Conservation (phyloP, 306 rosid species). For the Glycine soja region DNA sequence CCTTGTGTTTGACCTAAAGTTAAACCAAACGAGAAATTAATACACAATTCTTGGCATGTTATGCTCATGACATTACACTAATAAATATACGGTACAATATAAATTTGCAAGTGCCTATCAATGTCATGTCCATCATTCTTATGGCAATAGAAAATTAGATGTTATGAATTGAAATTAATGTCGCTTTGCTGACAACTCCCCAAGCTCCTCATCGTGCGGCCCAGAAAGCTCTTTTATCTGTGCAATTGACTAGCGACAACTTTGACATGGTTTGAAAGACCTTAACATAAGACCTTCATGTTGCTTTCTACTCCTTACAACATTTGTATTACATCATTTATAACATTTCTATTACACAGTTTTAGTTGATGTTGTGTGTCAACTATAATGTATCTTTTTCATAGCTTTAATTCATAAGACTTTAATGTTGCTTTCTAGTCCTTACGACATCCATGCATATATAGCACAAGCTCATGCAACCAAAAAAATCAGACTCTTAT, state of each 20-base stretch:
- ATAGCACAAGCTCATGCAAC: too few species aligned
- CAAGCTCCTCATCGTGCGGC: conserved; percentile 2
- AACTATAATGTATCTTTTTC: too few species aligned
- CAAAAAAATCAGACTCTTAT: too few species aligned
- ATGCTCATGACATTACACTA: neutral
- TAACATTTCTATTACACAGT: too few species aligned
- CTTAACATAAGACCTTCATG: too few species aligned
- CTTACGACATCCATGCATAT: too few species aligned
- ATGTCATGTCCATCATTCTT: neutral
- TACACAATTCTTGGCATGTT: neutral
- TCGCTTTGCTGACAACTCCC: conserved; percentile 27
- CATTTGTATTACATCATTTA: too few species aligned
- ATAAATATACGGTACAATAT: conserved; percentile 29
- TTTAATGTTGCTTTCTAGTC: too few species aligned
- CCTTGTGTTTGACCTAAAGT: conserved; percentile 43
- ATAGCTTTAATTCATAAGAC: too few species aligned
- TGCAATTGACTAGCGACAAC: neutral
- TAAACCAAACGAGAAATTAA: too few species aligned
- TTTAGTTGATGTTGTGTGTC: too few species aligned
- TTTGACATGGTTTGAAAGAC: conserved; percentile 1
- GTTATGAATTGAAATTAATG: neutral
- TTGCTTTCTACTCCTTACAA: too few species aligned
- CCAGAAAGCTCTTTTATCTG: neutral
- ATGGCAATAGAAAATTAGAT: neutral
- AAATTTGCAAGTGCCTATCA: conserved; percentile 37